These are phyloP conservation scores for Arabis hirsuta DNA, from an alignment of 345 rosid genomes.

Conservation along the genomic window DNA sequence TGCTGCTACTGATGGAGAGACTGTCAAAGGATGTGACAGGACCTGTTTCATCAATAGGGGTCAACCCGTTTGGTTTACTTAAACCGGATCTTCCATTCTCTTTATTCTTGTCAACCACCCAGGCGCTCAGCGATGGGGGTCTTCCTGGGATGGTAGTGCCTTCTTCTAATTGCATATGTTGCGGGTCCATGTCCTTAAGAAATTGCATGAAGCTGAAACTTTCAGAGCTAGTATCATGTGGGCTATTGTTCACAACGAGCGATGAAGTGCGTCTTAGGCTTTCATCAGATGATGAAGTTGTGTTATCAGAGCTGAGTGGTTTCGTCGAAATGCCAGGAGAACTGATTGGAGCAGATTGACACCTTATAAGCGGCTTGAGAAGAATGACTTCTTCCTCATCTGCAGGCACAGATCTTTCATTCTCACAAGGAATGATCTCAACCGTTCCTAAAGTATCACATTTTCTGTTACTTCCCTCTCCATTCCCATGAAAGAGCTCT, in stretches of 20 bases:
- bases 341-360: conserved; percentile 80
- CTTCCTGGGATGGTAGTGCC: conserved; percentile 55
- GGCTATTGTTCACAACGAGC: conserved; percentile 60
- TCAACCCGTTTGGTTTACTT: conserved; percentile 47
- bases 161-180: conserved; percentile 45
- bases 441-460: conserved; percentile 26
- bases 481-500: conserved; percentile 40
- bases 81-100: conserved; percentile 47
- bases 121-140: conserved; percentile 83
- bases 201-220: conserved; percentile 59
- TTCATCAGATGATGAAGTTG: conserved; percentile 57
- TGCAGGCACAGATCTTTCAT: conserved; percentile 47
- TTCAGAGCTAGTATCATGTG: conserved; percentile 44
- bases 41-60: conserved; percentile 61
- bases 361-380: conserved; percentile 85
- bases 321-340: conserved; percentile 38
- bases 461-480: conserved; percentile 13
- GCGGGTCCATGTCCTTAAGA: conserved; percentile 45
- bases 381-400: conserved; percentile 98
- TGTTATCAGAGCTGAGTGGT: conserved; percentile 38
- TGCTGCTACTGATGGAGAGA: conserved; percentile 53
- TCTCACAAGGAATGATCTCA: conserved; percentile 36
- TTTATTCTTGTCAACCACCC: conserved; percentile 66
- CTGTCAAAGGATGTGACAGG: conserved; percentile 54
- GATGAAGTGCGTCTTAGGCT: conserved; percentile 80